Base-by-base conservation (phyloP, 2,329 filamentous ascomycete genomes). In the Endoconidiophora laricicola region DNA sequence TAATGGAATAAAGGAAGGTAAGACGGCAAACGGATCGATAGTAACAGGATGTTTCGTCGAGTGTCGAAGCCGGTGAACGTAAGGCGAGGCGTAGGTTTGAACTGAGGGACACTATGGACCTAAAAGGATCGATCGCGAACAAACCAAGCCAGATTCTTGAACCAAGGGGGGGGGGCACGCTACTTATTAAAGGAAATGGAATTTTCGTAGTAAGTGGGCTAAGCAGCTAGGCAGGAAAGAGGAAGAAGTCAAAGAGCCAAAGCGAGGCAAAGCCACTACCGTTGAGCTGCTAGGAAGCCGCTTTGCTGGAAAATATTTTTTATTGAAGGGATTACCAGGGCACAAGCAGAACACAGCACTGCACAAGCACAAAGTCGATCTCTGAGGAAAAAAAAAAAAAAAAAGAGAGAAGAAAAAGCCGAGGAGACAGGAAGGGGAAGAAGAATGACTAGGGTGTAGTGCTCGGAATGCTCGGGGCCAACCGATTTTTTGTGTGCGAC, bases 51-150 rank as follows among this genome's bases (percentile, higher is more conserved):
- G 23, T 36, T 18, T 22, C 36, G 18, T 33, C 41, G n/a, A 44
- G 39, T 23, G 44, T 44, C 39, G 16, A 49, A 26, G 12, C 39
- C 18, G 40, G 7, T 16, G 9, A 10, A 18, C 39, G 23, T 41
- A 44, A 49, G 38, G 41, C 47, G 39, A 49, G 39, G 22, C 24
- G 47, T 38, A 44, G 24, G 43, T 38, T 43, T 43, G 47, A 40
- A 44, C 39, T 43, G 26, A 44, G 46, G 26, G 46, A 49, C 43
- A 46, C 51, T 46, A 46, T 38, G 33, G 44, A 33, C 51, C 43
- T 49, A 46, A 43, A 44, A 53, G 51, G 51, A 53, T 52, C 50
- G 26, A 52, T 52, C 42, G 47, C 46, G 46, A 49, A 46, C 46
- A 39, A 44, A 10, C 36, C 41, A 52, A 40, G 44, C 46, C 33